Evolutionary conservation across 2,329 filamentous ascomycete species (phyloP).

Genomic region (Emmonsiellopsis sp.): DNA sequence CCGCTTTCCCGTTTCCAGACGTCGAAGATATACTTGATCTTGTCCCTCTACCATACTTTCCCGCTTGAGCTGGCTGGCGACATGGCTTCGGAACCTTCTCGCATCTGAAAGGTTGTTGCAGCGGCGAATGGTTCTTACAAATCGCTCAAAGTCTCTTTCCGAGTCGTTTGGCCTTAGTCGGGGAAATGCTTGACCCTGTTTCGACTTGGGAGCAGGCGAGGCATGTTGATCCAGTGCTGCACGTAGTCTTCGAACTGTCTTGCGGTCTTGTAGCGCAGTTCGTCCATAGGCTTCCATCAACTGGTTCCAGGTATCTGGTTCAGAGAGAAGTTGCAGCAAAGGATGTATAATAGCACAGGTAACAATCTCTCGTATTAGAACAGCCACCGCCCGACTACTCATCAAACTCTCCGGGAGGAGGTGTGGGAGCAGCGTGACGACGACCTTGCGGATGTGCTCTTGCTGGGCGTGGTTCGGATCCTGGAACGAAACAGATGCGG

Average conservation of each 20-base stretch:
- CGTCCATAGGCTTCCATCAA: slow-evolving; percentile 82
- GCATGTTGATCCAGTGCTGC: slow-evolving; percentile 92
- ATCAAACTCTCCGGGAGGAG: slow-evolving; percentile 66
- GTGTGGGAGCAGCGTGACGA: slow-evolving; percentile 61
- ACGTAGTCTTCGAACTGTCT: slow-evolving; percentile 83
- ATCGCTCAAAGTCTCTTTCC: slow-evolving; percentile 88
- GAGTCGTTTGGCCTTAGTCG: slow-evolving; percentile 73
- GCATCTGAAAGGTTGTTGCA: slow-evolving; percentile 89
- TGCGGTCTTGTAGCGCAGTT: slow-evolving; percentile 85
- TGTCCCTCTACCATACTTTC: slow-evolving; percentile 70
- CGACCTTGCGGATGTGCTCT: slow-evolving; percentile 72
- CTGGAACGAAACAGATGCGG: slow-evolving; percentile 73
- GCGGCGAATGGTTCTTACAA: slow-evolving; percentile 79
- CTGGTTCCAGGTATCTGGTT: slow-evolving; percentile 97
- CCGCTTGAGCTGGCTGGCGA: slow-evolving; percentile 82
- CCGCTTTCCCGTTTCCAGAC: slow-evolving; percentile 82
- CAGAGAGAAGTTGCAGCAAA: slow-evolving; percentile 67
- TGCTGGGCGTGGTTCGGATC: slow-evolving; percentile 81
- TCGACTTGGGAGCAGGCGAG: slow-evolving; percentile 61
- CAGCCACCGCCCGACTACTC: slow-evolving; percentile 70
- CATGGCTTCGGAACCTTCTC: slow-evolving; percentile 80
- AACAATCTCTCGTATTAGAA: slow-evolving; percentile 81
- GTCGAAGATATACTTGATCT: slow-evolving; percentile 77
- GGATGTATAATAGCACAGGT: slow-evolving; percentile 83
- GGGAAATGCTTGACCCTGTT: slow-evolving; percentile 62